Evolutionary conservation across 139 green algal species (phyloP).

Genomic region (Chlorella sorokiniana): DNA sequence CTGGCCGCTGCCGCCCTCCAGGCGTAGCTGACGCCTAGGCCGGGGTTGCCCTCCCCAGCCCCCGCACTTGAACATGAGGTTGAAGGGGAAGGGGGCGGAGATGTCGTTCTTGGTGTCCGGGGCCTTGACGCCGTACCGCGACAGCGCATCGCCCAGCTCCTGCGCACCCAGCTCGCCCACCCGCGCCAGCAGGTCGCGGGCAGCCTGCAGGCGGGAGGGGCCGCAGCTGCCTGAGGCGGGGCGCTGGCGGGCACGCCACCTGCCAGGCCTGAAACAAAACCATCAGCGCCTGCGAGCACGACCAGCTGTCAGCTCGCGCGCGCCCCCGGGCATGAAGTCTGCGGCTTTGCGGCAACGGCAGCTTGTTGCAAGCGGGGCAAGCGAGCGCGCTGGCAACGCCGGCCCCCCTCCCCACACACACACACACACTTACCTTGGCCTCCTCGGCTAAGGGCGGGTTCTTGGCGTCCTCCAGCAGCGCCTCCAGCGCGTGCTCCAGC

Average conservation of each 20-base stretch:
- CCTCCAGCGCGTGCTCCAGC: slow-evolving; percentile 85
- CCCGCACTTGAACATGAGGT: slow-evolving; percentile 95
- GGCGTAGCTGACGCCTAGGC: neutral
- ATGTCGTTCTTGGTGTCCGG: slow-evolving; percentile 97
- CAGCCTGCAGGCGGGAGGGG: slow-evolving; percentile 63
- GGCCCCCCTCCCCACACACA: neutral
- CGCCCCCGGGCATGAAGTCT: neutral
- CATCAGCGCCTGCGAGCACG: neutral
- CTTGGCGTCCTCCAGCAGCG: slow-evolving; percentile 80
- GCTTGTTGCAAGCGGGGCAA: neutral
- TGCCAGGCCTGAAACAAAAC: neutral
- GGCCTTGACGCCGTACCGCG: slow-evolving; percentile 79
- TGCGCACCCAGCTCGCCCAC: slow-evolving; percentile 89
- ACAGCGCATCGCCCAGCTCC: slow-evolving; percentile 78
- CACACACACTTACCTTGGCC: neutral
- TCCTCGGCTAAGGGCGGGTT: slow-evolving; percentile 50
- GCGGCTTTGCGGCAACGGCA: too few relatives aligned
- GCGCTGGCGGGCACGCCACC: too few relatives aligned
- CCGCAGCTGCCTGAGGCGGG: too few relatives aligned
- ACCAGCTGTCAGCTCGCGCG: neutral
- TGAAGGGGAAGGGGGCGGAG: slow-evolving; percentile 94
- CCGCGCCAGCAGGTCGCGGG: slow-evolving; percentile 70
- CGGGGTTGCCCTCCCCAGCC: neutral
- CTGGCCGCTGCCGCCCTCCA: too few relatives aligned
- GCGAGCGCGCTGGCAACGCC: neutral